A percentile compares a stretch with the other conserved stretches of the same genome.
These are phyloP conservation scores for Sugiyamaella mastotermitis DNA, from an alignment of 805 yeast species.

Conservation along the genomic window DNA sequence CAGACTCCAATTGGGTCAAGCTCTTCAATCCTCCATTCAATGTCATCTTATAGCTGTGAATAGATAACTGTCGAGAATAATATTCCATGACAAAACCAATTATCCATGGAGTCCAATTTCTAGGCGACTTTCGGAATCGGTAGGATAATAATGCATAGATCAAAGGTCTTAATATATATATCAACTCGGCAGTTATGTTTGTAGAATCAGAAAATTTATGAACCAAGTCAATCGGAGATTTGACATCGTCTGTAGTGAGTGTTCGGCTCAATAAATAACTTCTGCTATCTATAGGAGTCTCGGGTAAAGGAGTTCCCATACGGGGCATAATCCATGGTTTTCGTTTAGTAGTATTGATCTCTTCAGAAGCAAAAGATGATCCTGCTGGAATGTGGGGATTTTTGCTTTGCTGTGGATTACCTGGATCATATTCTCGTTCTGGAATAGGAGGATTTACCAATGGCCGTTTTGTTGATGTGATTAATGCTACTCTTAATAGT, in stretches of 20 bases:
- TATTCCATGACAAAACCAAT: slow-evolving; percentile 32
- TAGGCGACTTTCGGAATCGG: slow-evolving; percentile 15
- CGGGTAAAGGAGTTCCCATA: slow-evolving; percentile 20
- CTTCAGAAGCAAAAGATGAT: slow-evolving; percentile 1
- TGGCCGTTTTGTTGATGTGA: slow-evolving; percentile 26
- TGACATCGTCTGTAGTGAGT: slow-evolving; percentile 30
- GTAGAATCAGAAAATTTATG: slow-evolving; percentile 20
- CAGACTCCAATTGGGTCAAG: slow-evolving; percentile 29
- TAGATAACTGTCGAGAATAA: slow-evolving; percentile 25
- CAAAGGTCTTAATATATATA: slow-evolving; percentile 35
- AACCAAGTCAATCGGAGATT: slow-evolving; percentile 27
- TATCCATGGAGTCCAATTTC: slow-evolving; percentile 37
- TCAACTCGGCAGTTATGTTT: slow-evolving; percentile 27
- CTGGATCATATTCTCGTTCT: slow-evolving; percentile 33
- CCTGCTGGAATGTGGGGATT: neutral
- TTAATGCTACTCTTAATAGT: slow-evolving; percentile 26
- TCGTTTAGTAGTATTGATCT: slow-evolving; percentile 3
- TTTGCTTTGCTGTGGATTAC: slow-evolving; percentile 2
- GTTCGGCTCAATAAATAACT: slow-evolving; percentile 23
- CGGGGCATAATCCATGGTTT: slow-evolving; percentile 24
- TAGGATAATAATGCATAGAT: slow-evolving; percentile 32
- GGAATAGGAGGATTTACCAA: slow-evolving; percentile 28
- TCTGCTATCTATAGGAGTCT: slow-evolving; percentile 17
- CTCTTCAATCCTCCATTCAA: slow-evolving; percentile 22
- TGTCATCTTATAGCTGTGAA: slow-evolving; percentile 19